Evolutionary conservation across 495 filamentous ascomycete genomes (phyloP).

Genomic region (Annulohypoxylon moriforme): DNA sequence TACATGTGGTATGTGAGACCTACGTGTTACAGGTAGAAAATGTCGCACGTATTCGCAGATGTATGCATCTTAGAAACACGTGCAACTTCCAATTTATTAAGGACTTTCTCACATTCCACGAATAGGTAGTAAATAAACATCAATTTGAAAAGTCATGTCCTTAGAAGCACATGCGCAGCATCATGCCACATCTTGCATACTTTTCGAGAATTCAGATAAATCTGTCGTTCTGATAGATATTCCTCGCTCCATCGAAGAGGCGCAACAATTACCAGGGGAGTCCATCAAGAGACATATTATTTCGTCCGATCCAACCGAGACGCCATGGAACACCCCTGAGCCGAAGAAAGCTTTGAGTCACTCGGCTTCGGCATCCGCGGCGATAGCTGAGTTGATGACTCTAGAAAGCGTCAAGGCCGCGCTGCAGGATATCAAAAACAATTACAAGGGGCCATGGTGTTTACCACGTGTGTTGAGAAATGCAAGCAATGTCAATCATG

Average conservation of each 20-base stretch:
- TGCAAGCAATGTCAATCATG: constrained; percentile 1
- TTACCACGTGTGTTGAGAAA: constrained; percentile 49
- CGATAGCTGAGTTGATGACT: constrained; percentile 60
- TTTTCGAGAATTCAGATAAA: constrained; percentile 54
- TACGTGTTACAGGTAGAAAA: background rate
- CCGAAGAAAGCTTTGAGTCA: constrained; percentile 46
- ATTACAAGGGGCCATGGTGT: constrained; percentile 59
- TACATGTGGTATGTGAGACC: constrained; percentile 1
- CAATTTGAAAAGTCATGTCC: constrained; percentile 15
- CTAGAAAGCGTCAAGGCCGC: constrained; percentile 54
- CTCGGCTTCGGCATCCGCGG: constrained; percentile 45
- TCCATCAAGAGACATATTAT: constrained; percentile 46
- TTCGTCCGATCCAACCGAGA: constrained; percentile 50
- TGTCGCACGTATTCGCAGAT: background rate
- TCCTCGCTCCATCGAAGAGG: constrained; percentile 59
- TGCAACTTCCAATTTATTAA: background rate
- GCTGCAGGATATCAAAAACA: constrained; percentile 49
- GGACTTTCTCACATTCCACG: constrained; percentile 8
- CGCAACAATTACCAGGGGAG: constrained; percentile 53
- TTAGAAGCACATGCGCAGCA: background rate
- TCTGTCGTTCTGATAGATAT: constrained; percentile 57
- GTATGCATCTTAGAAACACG: background rate
- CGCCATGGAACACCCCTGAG: constrained; percentile 60
- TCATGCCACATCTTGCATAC: constrained; percentile 46
- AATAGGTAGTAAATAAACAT: constrained; percentile 12